phyloP scores from a whole-genome alignment of 2,329 filamentous ascomycete genomes.

The Lachnellula cervina region DNA sequence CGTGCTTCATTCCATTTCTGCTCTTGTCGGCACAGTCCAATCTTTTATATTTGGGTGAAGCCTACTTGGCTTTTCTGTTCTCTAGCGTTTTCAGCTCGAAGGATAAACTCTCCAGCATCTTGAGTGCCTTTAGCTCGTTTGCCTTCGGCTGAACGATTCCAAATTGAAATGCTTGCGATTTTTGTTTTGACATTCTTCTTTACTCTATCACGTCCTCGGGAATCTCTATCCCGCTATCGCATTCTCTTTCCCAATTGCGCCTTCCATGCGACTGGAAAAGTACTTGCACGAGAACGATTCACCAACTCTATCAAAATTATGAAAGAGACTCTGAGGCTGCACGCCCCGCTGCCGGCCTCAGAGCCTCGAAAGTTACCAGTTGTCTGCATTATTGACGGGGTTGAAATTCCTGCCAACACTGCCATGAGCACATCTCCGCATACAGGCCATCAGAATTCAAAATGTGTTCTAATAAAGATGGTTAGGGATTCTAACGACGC shows the following conservation, averaged over 20 bases:
- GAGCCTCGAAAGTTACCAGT: slow-evolving; percentile 41
- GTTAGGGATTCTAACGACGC: slow-evolving; percentile 38
- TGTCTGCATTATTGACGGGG: slow-evolving; percentile 33
- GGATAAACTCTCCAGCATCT: too few species aligned
- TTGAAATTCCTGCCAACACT: slow-evolving; percentile 42
- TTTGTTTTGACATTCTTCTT: background rate
- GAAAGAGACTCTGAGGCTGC: slow-evolving; percentile 46
- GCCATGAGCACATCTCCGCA: slow-evolving; percentile 48
- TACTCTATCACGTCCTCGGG: background rate
- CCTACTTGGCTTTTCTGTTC: too few species aligned
- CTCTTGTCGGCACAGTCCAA: too few species aligned
- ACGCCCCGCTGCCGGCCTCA: slow-evolving; percentile 46
- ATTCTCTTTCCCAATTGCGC: background rate
- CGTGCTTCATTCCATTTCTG: too few species aligned
- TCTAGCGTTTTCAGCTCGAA: too few species aligned
- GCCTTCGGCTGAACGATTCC: too few species aligned
- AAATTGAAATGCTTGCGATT: background rate
- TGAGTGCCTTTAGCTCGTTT: too few species aligned
- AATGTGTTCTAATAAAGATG: slow-evolving; percentile 37
- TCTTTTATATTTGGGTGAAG: too few species aligned
- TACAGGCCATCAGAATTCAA: background rate
- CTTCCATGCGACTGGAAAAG: slow-evolving; percentile 5
- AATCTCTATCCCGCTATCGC: slow-evolving; percentile 4
- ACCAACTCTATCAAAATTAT: slow-evolving; percentile 25
- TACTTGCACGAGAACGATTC: slow-evolving; percentile 1